Conservation (phyloP, 805 yeast species). For the Kodamaea neixiangensis region DNA sequence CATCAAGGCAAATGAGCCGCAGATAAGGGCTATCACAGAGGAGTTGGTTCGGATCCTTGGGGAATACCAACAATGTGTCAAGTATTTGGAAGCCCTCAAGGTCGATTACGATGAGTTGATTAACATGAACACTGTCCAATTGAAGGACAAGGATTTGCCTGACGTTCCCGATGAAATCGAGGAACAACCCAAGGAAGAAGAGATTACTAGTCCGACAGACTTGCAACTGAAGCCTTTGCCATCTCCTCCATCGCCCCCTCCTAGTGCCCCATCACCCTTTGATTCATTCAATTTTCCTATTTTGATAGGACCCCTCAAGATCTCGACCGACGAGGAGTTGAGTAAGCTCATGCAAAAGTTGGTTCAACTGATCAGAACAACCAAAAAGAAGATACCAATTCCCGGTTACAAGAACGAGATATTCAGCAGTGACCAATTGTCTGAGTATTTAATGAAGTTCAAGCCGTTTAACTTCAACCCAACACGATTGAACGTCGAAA, state of each 20-base stretch:
- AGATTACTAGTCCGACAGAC: constrained; percentile 1
- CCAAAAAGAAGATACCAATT: constrained; percentile 35
- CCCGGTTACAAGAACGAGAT: constrained; percentile 43
- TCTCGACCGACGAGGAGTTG: constrained; percentile 22
- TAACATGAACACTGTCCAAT: constrained; percentile 17
- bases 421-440: constrained; percentile 41
- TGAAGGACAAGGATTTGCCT: constrained; percentile 29
- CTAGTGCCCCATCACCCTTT: constrained; percentile 4
- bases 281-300: constrained; percentile 33
- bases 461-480: constrained; percentile 38
- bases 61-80: constrained; percentile 27
- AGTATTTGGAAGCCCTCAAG: constrained; percentile 30
- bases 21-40: constrained; percentile 23
- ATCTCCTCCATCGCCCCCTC: constrained; percentile 4
- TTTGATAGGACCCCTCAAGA: constrained; percentile 26
- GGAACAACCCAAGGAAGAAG: background rate
- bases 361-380: constrained; percentile 24
- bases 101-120: constrained; percentile 31
- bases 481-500: constrained; percentile 37
- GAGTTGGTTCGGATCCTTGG: constrained; percentile 24
- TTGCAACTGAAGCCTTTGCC: background rate
- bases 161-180: constrained; percentile 13
- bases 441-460: constrained; percentile 25
- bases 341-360: constrained; percentile 23
- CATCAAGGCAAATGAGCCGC: constrained; percentile 39